phyloP scores from a whole-genome alignment of 2,329 filamentous ascomycete genomes.

The Didymellaceae sp. region DNA sequence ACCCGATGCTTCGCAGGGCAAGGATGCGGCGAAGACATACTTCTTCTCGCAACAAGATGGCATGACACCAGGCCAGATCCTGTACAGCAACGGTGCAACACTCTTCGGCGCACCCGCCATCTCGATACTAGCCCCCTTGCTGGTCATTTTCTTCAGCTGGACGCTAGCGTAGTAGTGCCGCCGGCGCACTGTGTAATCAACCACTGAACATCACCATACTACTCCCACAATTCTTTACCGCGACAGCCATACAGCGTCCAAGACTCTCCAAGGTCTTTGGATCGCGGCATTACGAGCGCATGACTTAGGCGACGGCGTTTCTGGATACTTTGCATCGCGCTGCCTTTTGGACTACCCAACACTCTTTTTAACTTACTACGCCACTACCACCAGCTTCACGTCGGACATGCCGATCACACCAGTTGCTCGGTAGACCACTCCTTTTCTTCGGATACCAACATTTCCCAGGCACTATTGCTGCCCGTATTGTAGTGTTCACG shows the following conservation, averaged over 20 bases:
- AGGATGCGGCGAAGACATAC: constrained; percentile 42
- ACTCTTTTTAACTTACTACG: constrained; percentile 7
- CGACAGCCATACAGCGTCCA: constrained; percentile 12
- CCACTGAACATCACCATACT: constrained; percentile 10
- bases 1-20: constrained; percentile 36
- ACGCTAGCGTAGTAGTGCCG: constrained; percentile 29
- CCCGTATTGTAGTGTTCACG: constrained; percentile 2
- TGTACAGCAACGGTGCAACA: constrained; percentile 30
- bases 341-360: constrained; percentile 11
- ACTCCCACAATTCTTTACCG: constrained; percentile 15
- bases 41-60: constrained; percentile 41
- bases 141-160: constrained; percentile 38
- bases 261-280: constrained; percentile 3
- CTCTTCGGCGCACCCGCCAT: constrained; percentile 24
- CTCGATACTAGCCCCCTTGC: constrained; percentile 31
- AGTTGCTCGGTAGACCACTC: constrained; percentile 3
- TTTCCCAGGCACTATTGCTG: constrained; percentile 1
- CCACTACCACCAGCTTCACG: neutral
- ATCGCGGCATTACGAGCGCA: constrained; percentile 21
- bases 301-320: constrained; percentile 25
- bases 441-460: neutral
- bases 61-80: constrained; percentile 40
- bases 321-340: constrained; percentile 13
- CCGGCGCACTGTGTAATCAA: constrained; percentile 14
- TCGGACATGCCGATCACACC: constrained; percentile 6